Percentiles rank a stretch among this genome's conserved stretches.
Evolutionary conservation across 1,284 basidiomycete species (phyloP).

Genomic region (Peniophora sp.): DNA sequence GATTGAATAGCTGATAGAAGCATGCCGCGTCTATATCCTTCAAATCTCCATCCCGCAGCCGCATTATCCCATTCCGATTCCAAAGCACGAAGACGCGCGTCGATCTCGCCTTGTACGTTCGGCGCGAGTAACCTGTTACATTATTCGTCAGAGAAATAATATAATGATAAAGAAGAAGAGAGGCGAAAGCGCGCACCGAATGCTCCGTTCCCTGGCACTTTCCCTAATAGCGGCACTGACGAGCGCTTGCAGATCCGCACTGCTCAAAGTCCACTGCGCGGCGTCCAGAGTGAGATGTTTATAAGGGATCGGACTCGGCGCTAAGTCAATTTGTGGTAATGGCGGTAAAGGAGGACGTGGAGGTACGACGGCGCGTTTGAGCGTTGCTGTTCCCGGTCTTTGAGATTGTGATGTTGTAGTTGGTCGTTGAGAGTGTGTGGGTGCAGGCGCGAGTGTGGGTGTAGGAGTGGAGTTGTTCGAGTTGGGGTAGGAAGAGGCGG

Average conservation of each 20-base stretch:
- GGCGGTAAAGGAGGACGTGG: background rate
- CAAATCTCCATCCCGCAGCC: conserved; percentile 62
- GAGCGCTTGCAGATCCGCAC: conserved; percentile 60
- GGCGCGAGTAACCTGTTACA: conserved; percentile 7
- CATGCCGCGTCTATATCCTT: conserved; percentile 62
- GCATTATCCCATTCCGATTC: conserved; percentile 10
- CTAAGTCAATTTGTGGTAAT: background rate
- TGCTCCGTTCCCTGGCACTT: conserved; percentile 63
- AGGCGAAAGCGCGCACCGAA: conserved; percentile 33
- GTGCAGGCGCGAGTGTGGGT: too few relatives aligned
- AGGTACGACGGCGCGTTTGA: too few relatives aligned
- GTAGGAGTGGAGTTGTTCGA: too few relatives aligned
- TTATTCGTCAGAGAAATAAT: too few relatives aligned
- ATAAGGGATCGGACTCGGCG: conserved; percentile 43
- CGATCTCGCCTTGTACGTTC: conserved; percentile 14
- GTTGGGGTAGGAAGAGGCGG: too few relatives aligned
- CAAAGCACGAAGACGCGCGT: conserved; percentile 8
- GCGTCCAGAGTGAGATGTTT: conserved; percentile 63
- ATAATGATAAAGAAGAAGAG: conserved; percentile 40
- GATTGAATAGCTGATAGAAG: conserved; percentile 51
- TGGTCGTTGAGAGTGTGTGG: too few relatives aligned
- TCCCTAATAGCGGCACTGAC: conserved; percentile 67
- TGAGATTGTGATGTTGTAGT: too few relatives aligned
- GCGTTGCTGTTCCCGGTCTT: too few relatives aligned
- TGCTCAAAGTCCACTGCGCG: conserved; percentile 69